Base-by-base conservation (phyloP, 768 basidiomycete genomes). In the Mrakia blollopis region DNA sequence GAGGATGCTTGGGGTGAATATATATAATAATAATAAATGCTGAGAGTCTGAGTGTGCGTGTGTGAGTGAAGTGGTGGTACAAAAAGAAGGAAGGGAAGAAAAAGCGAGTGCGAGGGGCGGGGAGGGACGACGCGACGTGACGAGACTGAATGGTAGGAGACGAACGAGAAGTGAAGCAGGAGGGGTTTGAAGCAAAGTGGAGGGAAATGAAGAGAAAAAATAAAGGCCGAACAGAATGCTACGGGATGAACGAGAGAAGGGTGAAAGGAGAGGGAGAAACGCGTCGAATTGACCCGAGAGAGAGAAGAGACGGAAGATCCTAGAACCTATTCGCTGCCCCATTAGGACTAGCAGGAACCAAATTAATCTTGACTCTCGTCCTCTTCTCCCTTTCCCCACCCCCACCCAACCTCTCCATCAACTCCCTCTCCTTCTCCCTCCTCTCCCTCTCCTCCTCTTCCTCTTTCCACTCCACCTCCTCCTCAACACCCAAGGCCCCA, bases 311-410 rank as follows among this genome's bases (percentile, higher is more conserved):
- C 32, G n/a, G 5, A 13, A 62, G 28, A 63, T 35, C 62, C 62
- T 67, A 68, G 25, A 41, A 41, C 35, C 35, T 44, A 35, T 8
- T 9, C 21, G 30, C 63, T 23, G 3, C 35, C 39, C 35, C 65
- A 7, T 8, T 23, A 23, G 65, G 65, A 68, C 65, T 68, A 68
- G 65, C 65, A 1, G 65, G 65, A 18, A 68, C 65, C 18, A 68
- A 37, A 39, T 68, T 68, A 23, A 68, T 68, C 21, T 30, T 68
- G 21, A 68, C 39, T 23, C 47, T 50, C 14, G 16, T 50, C 32
- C 63, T 6, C 61, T 11, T n/a, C 61, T 14, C 63, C 35, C 32
- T 13, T 35, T 9, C n/a, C 5, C 62, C 18, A 9, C 62, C 62
- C 3, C 62, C 63, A 8, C 30, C 32, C 60, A 32, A 28, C n/a